Evolutionary conservation across 1,139 yeast species (phyloP), one percentile per base, ranked within the genome.

Genomic region (Taphrina pruni): DNA sequence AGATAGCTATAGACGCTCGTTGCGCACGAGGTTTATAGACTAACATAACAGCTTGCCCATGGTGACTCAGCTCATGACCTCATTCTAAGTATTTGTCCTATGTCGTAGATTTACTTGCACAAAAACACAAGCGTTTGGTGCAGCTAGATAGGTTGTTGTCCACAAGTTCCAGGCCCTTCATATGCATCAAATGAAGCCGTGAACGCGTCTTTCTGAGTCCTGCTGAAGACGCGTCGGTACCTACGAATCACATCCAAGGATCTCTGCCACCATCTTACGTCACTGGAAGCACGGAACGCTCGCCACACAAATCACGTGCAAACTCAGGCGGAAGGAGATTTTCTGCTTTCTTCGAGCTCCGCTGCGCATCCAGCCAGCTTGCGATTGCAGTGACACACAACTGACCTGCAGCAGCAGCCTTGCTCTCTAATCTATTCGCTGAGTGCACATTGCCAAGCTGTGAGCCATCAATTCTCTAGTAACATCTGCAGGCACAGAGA

Each of bases 241-340:
- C 32, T 14, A n/a, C 48, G 17, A 45, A 45, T 45, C 20, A 45
- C 20, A 12, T 45, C 3, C 20, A 4, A 14, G 12, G 48, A 45
- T 45, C 48, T 14, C 48, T 12, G 48, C 48, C 48, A 45, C 48
- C 20, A 45, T 45, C 48, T 45, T 45, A n/a, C 48, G 48, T 45
- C 48, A 45, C 48, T 26, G 4, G 1, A 12, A 2, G n/a, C 48
- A n/a, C 48, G 48, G 48, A 45, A 45, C n/a, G 48, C 20, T 45
- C n/a, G 48, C 48, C 48, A 45, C 48, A 45, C 14, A 11, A 12
- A 12, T 14, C 48, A 45, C 48, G 48, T 45, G 48, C 48, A 45
- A 2, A 45, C 8, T 14, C 20, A 7, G 12, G n/a, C 48, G 8
- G 48, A 45, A 39, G 43, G 48, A 45, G 48, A 45, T 45, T 45